phyloP scores from a whole-genome alignment of 176 grass and related monocot species.

The Stipa capillata region DNA sequence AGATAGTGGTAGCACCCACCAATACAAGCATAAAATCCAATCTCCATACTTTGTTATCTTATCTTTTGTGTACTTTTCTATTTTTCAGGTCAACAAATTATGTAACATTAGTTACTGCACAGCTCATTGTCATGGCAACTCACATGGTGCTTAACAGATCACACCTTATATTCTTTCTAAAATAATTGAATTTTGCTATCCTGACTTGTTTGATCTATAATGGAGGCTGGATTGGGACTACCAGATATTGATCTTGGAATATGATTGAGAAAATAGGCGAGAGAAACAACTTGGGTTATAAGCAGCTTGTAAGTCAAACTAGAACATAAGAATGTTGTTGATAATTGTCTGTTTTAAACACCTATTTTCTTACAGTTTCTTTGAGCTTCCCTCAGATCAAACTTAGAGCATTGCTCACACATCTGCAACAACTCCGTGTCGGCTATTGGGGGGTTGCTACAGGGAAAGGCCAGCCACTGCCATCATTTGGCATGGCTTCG shows the following conservation, averaged over 20 bases:
- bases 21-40: background rate
- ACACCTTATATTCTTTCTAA: constrained; percentile 9
- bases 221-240: constrained; percentile 88
- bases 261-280: constrained; percentile 99
- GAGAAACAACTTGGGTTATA: constrained; percentile 97
- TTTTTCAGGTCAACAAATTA: constrained; percentile 73
- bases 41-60: constrained; percentile 4
- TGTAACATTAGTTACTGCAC: constrained; percentile 82
- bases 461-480: constrained; percentile 49
- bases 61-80: constrained; percentile 25
- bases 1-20: background rate
- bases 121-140: constrained; percentile 89
- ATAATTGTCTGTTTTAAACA: background rate
- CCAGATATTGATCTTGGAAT: constrained; percentile 92
- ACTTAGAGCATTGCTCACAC: constrained; percentile 83
- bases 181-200: background rate
- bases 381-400: constrained; percentile 65
- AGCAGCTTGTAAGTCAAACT: constrained; percentile 84
- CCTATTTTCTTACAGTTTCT: constrained; percentile 12
- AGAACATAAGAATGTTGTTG: background rate
- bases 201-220: constrained; percentile 39
- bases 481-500: constrained; percentile 65
- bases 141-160: constrained; percentile 73
- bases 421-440: constrained; percentile 90
- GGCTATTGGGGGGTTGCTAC: constrained; percentile 84